Evolutionary conservation across 2,329 filamentous ascomycete genomes (phyloP).

Genomic region (Endoconidiophora laricicola): DNA sequence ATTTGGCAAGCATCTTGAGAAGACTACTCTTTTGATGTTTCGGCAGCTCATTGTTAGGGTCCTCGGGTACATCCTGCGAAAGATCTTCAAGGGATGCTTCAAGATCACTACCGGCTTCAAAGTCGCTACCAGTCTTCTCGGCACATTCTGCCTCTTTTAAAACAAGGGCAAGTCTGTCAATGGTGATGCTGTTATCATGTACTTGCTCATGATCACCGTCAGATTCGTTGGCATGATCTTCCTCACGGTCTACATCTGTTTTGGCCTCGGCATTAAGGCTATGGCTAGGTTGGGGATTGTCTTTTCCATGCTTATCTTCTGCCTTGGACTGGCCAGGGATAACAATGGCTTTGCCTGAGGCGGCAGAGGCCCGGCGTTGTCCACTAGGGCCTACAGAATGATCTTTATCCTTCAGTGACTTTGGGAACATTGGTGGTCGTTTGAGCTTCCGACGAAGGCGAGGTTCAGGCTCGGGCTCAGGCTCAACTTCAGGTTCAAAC

Average conservation of each 20-base stretch:
- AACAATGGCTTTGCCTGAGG: neutral
- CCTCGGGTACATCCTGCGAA: neutral
- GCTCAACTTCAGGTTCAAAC: conserved; percentile 30
- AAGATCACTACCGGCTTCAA: conserved; percentile 55
- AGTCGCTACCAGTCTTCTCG: conserved; percentile 27
- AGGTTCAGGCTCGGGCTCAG: conserved; percentile 5
- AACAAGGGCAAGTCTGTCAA: too few relatives aligned
- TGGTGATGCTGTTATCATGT: conserved; percentile 12
- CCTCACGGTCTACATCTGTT: conserved; percentile 16
- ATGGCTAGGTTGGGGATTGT: neutral
- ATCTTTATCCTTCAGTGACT: conserved; percentile 2
- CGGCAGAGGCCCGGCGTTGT: neutral
- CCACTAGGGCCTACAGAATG: neutral
- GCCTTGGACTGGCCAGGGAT: neutral
- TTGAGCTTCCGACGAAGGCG: conserved; percentile 6
- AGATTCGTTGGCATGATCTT: conserved; percentile 16
- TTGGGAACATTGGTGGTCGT: conserved; percentile 9
- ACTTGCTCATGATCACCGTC: conserved; percentile 17
- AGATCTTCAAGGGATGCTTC: conserved; percentile 49
- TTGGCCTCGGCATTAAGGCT: neutral
- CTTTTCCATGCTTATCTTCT: neutral
- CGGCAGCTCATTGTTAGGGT: conserved; percentile 47
- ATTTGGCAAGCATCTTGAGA: conserved; percentile 90
- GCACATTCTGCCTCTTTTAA: neutral
- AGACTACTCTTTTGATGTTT: conserved; percentile 87